A percentile compares a stretch with the other conserved stretches of the same genome.
These are phyloP conservation scores for Aspergillus thermomutatus DNA, from an alignment of 2,329 filamentous ascomycete genomes.

Conservation along the genomic window DNA sequence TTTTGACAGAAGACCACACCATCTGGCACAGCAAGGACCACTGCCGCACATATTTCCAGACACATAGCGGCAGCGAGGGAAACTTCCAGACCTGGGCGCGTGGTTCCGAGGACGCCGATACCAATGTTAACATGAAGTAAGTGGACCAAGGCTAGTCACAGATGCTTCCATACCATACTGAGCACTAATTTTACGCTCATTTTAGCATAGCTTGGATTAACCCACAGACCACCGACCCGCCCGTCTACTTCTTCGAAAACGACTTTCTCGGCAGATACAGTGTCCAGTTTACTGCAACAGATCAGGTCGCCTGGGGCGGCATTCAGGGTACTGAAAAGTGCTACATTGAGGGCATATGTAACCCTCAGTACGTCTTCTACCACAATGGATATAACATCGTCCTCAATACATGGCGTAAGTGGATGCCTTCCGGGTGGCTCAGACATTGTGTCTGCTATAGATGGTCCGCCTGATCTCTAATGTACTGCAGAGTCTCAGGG, in stretches of 20 bases:
- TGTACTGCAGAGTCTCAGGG: not conserved
- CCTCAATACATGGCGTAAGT: not conserved
- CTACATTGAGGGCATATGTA: not conserved
- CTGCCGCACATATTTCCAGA: not conserved
- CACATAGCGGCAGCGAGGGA: not conserved
- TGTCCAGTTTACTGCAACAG: not conserved
- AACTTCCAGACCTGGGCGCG: not conserved
- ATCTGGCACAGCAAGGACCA: not conserved
- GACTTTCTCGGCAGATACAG: not conserved
- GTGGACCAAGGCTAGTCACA: not conserved
- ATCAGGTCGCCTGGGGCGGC: not conserved
- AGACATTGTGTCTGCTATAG: not conserved
- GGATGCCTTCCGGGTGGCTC: not conserved
- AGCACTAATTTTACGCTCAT: not conserved
- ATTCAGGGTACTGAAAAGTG: not conserved
- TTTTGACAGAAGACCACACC: not conserved
- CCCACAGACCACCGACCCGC: not conserved
- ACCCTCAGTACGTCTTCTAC: not conserved
- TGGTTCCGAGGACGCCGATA: not conserved
- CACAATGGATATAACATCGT: not conserved
- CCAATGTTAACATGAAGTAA: not conserved
- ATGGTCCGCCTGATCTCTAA: not conserved
- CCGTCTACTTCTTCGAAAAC: not conserved
- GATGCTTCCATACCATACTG: not conserved
- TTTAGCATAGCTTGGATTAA: not conserved